These are phyloP conservation scores for Chloromonas sp. DNA, from an alignment of 163 green algal genomes.

Conservation along the genomic window DNA sequence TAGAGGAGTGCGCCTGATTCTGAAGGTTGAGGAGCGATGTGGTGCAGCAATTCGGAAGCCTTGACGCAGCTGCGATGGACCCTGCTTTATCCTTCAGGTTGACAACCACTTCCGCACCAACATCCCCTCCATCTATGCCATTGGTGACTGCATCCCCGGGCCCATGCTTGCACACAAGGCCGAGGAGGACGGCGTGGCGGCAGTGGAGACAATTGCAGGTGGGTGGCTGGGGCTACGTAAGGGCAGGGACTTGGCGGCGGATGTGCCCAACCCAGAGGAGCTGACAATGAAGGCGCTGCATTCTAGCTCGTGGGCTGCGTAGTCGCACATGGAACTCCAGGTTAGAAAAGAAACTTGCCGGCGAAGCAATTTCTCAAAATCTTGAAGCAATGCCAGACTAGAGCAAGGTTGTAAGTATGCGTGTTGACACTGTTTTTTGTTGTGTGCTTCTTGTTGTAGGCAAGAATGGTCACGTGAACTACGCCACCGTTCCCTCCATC, in stretches of 20 bases:
- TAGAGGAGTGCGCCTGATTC: too few species aligned
- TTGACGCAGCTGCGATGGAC: too few species aligned
- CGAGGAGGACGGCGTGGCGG: conserved; percentile 97
- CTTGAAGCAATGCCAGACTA: too few species aligned
- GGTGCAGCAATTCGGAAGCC: too few species aligned
- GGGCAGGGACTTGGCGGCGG: neutral
- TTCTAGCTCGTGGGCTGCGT: neutral
- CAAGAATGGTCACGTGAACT: conserved; percentile 94
- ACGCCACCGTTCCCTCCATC: conserved; percentile 92
- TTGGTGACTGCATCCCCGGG: conserved; percentile 49
- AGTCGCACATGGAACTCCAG: neutral
- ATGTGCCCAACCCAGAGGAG: neutral
- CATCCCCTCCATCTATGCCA: conserved; percentile 78
- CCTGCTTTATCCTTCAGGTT: conserved; percentile 1
- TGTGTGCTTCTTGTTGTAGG: conserved; percentile 30
- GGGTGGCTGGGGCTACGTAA: neutral
- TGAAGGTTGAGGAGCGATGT: too few species aligned
- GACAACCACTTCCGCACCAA: conserved; percentile 88
- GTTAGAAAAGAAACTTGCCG: too few species aligned
- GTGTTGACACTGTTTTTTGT: neutral
- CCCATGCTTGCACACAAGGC: conserved; percentile 99
- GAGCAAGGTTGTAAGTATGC: too few species aligned
- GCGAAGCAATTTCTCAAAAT: too few species aligned
- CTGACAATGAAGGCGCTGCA: neutral
- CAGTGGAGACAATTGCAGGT: conserved; percentile 85